Percentiles rank a stretch among this genome's conserved stretches.
Conservation (phyloP, 768 basidiomycete species). For the Tylopilus cervinicoccineus region DNA sequence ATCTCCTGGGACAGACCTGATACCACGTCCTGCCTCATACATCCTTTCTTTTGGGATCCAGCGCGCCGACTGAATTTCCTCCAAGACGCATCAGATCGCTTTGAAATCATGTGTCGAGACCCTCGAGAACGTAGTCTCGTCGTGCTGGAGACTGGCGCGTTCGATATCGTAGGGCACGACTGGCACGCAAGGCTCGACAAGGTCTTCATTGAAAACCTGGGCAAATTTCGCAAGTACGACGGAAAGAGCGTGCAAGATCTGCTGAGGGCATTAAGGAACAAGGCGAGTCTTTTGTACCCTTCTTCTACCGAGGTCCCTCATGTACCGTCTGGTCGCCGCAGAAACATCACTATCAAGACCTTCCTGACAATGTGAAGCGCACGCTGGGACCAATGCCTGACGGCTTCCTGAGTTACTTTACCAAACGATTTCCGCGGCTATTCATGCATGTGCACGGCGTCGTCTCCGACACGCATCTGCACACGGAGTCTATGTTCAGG, state of each 20-base stretch:
- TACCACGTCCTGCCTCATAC: conserved; percentile 79
- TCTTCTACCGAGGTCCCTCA: conserved; percentile 7
- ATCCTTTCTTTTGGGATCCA: conserved; percentile 97
- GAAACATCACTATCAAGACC: conserved; percentile 98
- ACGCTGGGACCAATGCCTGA: conserved; percentile 89
- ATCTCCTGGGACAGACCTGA: conserved; percentile 58
- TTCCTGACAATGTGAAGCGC: conserved; percentile 87
- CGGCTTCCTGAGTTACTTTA: conserved; percentile 92
- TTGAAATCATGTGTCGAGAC: conserved; percentile 96
- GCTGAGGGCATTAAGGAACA: conserved; percentile 89
- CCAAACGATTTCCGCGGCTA: conserved; percentile 82
- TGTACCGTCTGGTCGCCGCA: conserved; percentile 28
- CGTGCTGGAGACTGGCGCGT: conserved; percentile 67
- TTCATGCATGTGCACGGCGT: conserved; percentile 93
- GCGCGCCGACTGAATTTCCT: conserved; percentile 84
- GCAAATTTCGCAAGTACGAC: conserved; percentile 97
- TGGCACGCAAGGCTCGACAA: conserved; percentile 88
- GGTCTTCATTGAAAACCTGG: conserved; percentile 88
- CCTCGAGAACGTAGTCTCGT: conserved; percentile 77
- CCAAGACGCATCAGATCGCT: conserved; percentile 96
- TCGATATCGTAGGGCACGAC: conserved; percentile 77
- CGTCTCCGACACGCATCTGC: conserved; percentile 65
- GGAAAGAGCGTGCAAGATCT: conserved; percentile 88
- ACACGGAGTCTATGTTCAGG: conserved; percentile 86
- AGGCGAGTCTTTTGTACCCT: conserved; percentile 48